phyloP scores from a whole-genome alignment of 305 asterid genomes.

The Rubia tinctorum region DNA sequence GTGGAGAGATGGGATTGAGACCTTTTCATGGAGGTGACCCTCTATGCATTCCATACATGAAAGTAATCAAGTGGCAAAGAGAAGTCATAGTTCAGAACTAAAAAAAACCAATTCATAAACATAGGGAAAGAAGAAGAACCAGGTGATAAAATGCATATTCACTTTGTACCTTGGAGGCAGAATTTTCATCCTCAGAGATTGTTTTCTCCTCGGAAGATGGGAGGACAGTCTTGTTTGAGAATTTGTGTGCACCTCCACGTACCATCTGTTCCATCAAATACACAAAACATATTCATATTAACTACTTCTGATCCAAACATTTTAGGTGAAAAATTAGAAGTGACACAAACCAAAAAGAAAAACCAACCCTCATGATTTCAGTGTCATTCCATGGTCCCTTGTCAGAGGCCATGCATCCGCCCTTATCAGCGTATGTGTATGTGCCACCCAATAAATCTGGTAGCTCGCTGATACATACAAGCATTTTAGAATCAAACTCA shows the following conservation, averaged over 20 bases:
- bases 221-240: conserved; percentile 42
- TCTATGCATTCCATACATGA: conserved; percentile 34
- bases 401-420: conserved; percentile 92
- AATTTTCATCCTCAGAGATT: conserved; percentile 54
- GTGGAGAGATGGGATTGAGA: conserved; percentile 46
- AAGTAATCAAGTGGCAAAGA: conserved; percentile 1
- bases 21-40: conserved; percentile 41
- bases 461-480: conserved; percentile 59
- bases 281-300: conserved; percentile 16
- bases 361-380: conserved; percentile 78
- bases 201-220: conserved; percentile 63
- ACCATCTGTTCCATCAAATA: conserved; percentile 63
- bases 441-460: conserved; percentile 98
- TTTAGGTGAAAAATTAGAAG: conserved; percentile 7
- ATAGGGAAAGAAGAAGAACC: too few species aligned
- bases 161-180: conserved; percentile 42
- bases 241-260: conserved; percentile 78
- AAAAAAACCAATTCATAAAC: neutral
- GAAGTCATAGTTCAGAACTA: neutral
- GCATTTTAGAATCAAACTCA: neutral
- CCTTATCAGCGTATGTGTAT: conserved; percentile 80
- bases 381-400: conserved; percentile 98
- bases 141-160: neutral
- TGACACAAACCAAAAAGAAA: neutral
- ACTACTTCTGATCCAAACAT: conserved; percentile 11